Conservation (phyloP, 2,329 filamentous ascomycete species). For the Penicillium sp. region DNA sequence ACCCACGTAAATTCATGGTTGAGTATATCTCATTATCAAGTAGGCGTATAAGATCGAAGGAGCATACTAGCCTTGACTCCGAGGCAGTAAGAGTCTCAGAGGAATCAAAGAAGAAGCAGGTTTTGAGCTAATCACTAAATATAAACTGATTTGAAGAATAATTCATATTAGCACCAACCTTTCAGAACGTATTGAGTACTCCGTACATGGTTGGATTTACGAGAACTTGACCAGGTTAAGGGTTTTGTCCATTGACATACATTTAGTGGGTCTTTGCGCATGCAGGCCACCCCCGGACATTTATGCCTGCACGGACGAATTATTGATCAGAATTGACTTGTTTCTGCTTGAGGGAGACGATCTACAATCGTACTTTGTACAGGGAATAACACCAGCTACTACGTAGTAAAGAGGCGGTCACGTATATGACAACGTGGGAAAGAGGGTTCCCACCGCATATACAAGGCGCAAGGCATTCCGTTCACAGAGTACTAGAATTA, state of each 20-base stretch:
- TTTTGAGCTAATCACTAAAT: not conserved
- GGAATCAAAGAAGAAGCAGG: not conserved
- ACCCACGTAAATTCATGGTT: not conserved
- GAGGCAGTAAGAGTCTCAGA: not conserved
- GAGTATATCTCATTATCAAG: not conserved
- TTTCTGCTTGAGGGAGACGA: not conserved
- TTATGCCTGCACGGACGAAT: slow-evolving; percentile 3
- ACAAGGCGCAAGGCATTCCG: not conserved
- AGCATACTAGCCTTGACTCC: not conserved
- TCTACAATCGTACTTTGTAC: not conserved
- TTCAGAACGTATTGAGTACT: not conserved
- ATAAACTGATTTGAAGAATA: not conserved
- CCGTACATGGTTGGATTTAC: not conserved
- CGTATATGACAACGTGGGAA: not conserved
- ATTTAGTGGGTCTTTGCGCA: slow-evolving; percentile 9
- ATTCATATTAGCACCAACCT: not conserved
- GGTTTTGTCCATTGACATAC: slow-evolving; percentile 1
- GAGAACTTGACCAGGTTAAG: not conserved
- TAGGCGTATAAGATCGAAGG: not conserved
- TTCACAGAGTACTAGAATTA: not conserved
- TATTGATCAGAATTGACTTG: not conserved
- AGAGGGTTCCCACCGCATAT: not conserved
- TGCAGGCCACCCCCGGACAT: slow-evolving; percentile 4
- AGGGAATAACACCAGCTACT: not conserved
- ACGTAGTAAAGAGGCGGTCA: slow-evolving; percentile 2